phyloP scores from a whole-genome alignment of 345 rosid genomes.

The Aquilaria sinensis region DNA sequence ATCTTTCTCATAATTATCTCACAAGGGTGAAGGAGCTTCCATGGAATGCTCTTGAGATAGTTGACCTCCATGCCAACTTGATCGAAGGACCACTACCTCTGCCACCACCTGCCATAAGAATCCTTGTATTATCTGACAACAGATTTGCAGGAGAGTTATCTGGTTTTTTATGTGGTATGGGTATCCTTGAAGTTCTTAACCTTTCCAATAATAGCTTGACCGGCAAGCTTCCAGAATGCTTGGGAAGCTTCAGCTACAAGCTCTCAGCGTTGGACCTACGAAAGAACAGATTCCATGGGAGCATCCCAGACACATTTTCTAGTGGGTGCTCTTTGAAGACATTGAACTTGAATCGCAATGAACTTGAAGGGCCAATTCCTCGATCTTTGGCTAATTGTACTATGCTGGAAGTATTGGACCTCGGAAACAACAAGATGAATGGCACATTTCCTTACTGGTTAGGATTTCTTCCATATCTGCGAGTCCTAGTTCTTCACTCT shows the following conservation, averaged over 20 bases:
- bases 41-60: neutral
- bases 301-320: constrained; percentile 1
- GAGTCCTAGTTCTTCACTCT: constrained; percentile 17
- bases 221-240: constrained; percentile 16
- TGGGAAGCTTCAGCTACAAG: constrained; percentile 12
- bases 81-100: constrained; percentile 18
- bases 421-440: constrained; percentile 23
- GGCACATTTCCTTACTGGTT: constrained; percentile 25
- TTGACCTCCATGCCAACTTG: constrained; percentile 18
- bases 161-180: constrained; percentile 13
- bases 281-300: constrained; percentile 14
- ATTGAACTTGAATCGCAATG: constrained; percentile 19
- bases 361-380: constrained; percentile 15
- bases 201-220: constrained; percentile 19
- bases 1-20: constrained; percentile 12
- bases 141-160: constrained; percentile 11
- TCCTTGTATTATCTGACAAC: constrained; percentile 12
- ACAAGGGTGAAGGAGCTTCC: constrained; percentile 8
- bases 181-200: neutral
- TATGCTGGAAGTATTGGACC: constrained; percentile 19
- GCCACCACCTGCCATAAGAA: neutral
- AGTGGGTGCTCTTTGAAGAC: neutral
- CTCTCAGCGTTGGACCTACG: neutral
- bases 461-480: constrained; percentile 14
- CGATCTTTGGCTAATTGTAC: constrained; percentile 14